phyloP scores from a whole-genome alignment of 2,329 filamentous ascomycete species.

The Pseudofabraea citricarpa region DNA sequence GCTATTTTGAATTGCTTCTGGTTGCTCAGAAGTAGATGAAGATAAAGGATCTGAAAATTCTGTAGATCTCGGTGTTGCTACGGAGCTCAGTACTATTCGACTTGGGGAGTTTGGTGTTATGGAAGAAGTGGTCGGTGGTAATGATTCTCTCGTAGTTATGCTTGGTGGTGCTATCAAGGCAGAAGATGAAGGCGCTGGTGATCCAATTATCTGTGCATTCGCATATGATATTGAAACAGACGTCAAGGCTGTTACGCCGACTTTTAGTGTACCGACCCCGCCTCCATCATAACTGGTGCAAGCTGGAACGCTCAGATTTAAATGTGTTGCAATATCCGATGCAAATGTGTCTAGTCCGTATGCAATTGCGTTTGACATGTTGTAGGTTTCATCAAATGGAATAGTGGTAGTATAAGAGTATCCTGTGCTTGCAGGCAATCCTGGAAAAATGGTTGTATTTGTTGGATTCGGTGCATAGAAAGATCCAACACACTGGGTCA shows the following conservation, averaged over 20 bases:
- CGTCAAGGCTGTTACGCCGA: background rate
- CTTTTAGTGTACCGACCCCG: background rate
- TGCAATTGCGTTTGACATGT: background rate
- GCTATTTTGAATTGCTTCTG: too few species aligned
- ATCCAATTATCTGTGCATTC: background rate
- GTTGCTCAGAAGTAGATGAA: too few species aligned
- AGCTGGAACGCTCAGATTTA: background rate
- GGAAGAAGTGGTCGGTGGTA: too few species aligned
- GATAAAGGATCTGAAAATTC: too few species aligned
- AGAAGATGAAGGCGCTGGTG: background rate
- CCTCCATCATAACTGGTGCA: background rate
- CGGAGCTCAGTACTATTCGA: too few species aligned
- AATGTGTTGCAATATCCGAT: background rate
- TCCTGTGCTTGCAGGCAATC: background rate
- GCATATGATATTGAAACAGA: background rate
- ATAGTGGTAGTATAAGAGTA: background rate
- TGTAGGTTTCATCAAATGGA: background rate
- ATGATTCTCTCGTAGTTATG: too few species aligned
- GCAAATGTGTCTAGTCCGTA: background rate
- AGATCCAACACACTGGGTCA: background rate
- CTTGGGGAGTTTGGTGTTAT: too few species aligned
- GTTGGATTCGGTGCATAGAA: background rate
- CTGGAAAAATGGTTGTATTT: background rate
- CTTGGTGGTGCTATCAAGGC: too few species aligned
- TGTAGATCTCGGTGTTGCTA: too few species aligned